These are phyloP conservation scores for Xerocomellus amylosporus DNA, from an alignment of 768 basidiomycete species.

Conservation along the genomic window DNA sequence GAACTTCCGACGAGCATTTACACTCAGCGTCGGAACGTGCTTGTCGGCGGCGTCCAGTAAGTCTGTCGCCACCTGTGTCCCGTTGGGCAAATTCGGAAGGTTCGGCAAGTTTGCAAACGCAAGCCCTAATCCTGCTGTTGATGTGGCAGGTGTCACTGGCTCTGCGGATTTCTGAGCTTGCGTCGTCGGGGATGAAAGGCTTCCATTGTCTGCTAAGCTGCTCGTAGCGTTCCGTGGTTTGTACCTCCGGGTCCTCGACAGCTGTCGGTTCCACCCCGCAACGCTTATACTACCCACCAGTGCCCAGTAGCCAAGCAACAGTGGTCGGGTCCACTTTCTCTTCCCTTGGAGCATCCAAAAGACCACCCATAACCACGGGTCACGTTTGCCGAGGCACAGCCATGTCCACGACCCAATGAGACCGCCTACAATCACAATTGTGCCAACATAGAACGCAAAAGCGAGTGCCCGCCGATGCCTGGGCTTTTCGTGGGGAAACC, in stretches of 20 bases:
- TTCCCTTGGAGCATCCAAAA: conserved; percentile 75
- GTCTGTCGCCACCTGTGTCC: conserved; percentile 58
- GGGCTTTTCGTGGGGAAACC: conserved; percentile 78
- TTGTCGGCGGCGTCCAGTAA: conserved; percentile 86
- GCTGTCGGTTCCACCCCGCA: conserved; percentile 91
- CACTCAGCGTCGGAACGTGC: conserved; percentile 80
- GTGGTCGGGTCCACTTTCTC: conserved; percentile 74
- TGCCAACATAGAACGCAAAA: conserved; percentile 76
- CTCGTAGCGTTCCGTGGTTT: conserved; percentile 43
- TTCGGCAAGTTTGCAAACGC: conserved; percentile 48
- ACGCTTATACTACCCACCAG: conserved; percentile 78
- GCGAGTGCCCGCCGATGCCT: conserved; percentile 82
- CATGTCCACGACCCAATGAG: conserved; percentile 91
- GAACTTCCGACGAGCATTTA: conserved; percentile 93
- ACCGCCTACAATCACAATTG: conserved; percentile 72
- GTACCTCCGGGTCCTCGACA: conserved; percentile 72
- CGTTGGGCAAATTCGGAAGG: conserved; percentile 50
- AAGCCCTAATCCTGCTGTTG: conserved; percentile 32
- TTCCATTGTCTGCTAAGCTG: conserved; percentile 36
- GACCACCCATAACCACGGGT: conserved; percentile 87
- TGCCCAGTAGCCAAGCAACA: conserved; percentile 84
- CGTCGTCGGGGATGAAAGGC: conserved; percentile 27
- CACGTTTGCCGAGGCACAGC: conserved; percentile 75
- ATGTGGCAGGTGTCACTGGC: conserved; percentile 1
- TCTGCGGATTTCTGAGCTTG: conserved; percentile 23